A percentile compares a stretch with the other conserved stretches of the same genome.
These are phyloP conservation scores for Triticum turgidum DNA, from an alignment of 176 grass and related monocot species.

Conservation along the genomic window DNA sequence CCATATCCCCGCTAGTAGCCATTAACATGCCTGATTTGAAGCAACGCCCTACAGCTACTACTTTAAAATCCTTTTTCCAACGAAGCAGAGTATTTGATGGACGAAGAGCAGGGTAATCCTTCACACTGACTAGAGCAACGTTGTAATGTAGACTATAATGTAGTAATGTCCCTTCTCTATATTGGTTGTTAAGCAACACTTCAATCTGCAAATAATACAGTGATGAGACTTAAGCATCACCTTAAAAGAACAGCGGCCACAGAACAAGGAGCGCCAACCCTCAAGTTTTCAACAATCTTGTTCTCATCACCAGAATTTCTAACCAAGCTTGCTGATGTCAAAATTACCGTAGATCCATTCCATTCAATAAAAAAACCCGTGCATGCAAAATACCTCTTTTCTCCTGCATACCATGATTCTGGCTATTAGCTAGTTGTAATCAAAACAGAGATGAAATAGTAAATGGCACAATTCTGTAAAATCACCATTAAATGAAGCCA, in stretches of 20 bases:
- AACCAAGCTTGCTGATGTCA: conserved; percentile 14
- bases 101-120: not conserved
- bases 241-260: not conserved
- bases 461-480: not conserved
- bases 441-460: not conserved
- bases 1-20: not conserved
- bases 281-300: not conserved
- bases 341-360: not conserved
- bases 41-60: not conserved
- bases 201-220: not conserved
- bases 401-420: not conserved
- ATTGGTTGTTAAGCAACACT: not conserved
- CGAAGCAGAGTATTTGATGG: not conserved
- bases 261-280: not conserved
- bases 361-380: not conserved
- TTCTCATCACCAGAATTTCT: conserved; percentile 1
- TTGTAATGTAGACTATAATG: not conserved
- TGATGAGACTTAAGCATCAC: not conserved
- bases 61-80: not conserved
- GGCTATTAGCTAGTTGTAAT: not conserved
- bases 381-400: conserved; percentile 9
- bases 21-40: conserved; percentile 1
- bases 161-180: not conserved
- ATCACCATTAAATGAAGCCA: conserved; percentile 21
- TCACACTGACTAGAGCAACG: conserved; percentile 22